phyloP scores from a whole-genome alignment of 2,329 filamentous ascomycete genomes.

The Xylariaceae sp. region DNA sequence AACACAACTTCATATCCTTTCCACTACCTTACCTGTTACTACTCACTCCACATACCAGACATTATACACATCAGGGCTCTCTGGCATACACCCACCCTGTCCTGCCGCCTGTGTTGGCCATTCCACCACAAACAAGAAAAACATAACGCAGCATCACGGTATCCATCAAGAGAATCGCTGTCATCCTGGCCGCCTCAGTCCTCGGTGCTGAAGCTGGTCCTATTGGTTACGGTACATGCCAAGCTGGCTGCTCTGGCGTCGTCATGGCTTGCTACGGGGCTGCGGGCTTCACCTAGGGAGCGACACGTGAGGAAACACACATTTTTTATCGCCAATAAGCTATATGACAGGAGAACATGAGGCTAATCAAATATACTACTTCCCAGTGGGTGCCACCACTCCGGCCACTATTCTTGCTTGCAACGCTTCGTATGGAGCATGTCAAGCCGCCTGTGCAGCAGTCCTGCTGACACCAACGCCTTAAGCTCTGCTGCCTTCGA shows the following conservation, averaged over 20 bases:
- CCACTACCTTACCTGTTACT: no score
- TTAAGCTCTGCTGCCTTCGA: no score
- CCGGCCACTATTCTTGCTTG: constrained; percentile 10
- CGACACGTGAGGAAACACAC: constrained; percentile 2
- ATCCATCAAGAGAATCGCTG: neutral
- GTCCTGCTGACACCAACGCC: constrained; percentile 7
- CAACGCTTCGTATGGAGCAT: constrained; percentile 11
- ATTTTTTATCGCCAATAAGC: neutral
- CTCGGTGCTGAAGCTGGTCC: constrained; percentile 8
- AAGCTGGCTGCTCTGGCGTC: constrained; percentile 11
- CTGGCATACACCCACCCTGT: no score
- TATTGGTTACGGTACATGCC: constrained; percentile 11
- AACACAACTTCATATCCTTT: no score
- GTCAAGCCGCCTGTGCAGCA: constrained; percentile 9
- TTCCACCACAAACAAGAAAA: no score
- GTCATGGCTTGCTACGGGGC: constrained; percentile 11
- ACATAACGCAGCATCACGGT: no score
- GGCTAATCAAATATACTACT: neutral
- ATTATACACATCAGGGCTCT: no score
- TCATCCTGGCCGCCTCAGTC: neutral
- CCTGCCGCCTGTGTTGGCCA: no score
- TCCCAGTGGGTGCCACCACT: neutral
- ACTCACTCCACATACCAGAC: no score
- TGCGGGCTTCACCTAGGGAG: constrained; percentile 14
- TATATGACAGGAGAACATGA: neutral